Evolutionary conservation across 345 rosid genomes (phyloP).

Genomic region (Bruguiera parviflora): DNA sequence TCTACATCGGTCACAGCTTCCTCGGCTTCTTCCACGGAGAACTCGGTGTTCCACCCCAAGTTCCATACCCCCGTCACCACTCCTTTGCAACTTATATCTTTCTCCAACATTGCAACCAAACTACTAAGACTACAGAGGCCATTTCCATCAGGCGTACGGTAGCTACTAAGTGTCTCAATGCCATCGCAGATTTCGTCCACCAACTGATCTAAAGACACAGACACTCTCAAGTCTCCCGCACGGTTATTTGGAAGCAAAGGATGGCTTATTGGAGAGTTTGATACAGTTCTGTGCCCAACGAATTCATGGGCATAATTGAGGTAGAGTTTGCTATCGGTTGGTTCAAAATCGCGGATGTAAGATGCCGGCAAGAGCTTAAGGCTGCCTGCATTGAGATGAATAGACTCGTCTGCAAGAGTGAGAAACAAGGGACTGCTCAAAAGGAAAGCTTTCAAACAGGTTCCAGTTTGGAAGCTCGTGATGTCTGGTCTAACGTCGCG

Average conservation of each 20-base stretch:
- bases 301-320: conserved; percentile 68
- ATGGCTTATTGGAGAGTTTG: conserved; percentile 28
- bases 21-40: conserved; percentile 47
- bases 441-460: conserved; percentile 39
- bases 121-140: conserved; percentile 32
- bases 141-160: conserved; percentile 25
- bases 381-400: conserved; percentile 32
- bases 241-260: conserved; percentile 20
- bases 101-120: conserved; percentile 44
- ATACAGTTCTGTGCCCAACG: conserved; percentile 43
- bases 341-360: conserved; percentile 6
- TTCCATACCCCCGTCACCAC: conserved; percentile 63
- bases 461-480: conserved; percentile 22
- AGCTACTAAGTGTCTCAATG: conserved; percentile 43
- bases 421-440: conserved; percentile 45
- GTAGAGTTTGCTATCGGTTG: conserved; percentile 37
- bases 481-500: not conserved
- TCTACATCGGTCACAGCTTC: conserved; percentile 54
- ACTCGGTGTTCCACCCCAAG: conserved; percentile 67
- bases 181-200: conserved; percentile 53
- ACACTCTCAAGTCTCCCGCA: conserved; percentile 23
- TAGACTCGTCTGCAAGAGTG: conserved; percentile 45
- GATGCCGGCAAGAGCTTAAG: conserved; percentile 14
- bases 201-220: conserved; percentile 45
- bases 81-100: conserved; percentile 50